phyloP scores from a whole-genome alignment of 2,329 filamentous ascomycete genomes.

The Epichloe sibirici region DNA sequence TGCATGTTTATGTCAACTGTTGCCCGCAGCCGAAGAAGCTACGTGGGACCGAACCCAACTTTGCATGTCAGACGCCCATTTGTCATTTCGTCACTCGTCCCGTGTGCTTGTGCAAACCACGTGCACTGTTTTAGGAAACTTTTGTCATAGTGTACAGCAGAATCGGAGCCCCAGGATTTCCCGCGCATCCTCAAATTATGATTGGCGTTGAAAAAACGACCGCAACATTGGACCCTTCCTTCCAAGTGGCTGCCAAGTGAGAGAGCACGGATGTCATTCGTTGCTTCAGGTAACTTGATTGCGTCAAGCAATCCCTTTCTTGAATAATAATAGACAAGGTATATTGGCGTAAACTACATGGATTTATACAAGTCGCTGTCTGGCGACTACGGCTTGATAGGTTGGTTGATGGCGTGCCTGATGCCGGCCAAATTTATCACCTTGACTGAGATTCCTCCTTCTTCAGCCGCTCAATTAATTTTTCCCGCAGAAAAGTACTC shows the following conservation, averaged over 20 bases:
- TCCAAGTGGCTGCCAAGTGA: not conserved
- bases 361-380: slow-evolving; percentile 2
- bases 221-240: no score
- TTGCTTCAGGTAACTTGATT: not conserved
- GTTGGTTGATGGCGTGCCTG: not conserved
- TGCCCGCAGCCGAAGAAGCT: no score
- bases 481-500: slow-evolving; percentile 35
- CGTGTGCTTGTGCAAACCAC: no score
- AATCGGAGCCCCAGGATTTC: no score
- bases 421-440: not conserved
- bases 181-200: no score
- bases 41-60: no score
- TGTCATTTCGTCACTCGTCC: no score
- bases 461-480: slow-evolving; percentile 39
- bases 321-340: not conserved
- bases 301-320: not conserved
- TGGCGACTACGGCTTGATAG: not conserved
- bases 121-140: no score
- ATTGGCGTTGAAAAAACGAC: no score
- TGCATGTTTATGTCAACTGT: no score
- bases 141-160: no score
- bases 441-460: slow-evolving; percentile 26
- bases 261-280: not conserved
- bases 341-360: not conserved
- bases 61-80: no score